Base-by-base conservation (phyloP, 163 green algal genomes). In the Scenedesmus sp. region DNA sequence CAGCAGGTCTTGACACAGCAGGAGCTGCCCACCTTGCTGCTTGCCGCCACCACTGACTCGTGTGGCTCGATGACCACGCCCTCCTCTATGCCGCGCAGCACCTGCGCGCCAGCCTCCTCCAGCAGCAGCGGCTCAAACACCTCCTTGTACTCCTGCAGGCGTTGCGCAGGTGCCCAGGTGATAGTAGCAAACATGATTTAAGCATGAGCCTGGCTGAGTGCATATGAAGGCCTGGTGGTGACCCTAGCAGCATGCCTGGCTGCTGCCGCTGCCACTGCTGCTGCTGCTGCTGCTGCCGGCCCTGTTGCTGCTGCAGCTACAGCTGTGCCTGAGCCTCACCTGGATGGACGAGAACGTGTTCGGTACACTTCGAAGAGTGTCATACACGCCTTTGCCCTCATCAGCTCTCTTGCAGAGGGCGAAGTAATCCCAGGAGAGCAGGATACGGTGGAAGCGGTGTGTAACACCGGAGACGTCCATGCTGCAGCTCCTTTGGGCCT, bases 371-470 rank as follows among this genome's bases (percentile, higher is more conserved):
- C 81, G 88, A 46, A 98, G 94, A 52, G 94, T 88, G 0, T 96
- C 91, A 10, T 96, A 95, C 1, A 95, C 93, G 5, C 94, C 94
- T 15, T 91, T 89, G 10, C 94, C 94, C 7, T 94, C 84, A 0
- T 95, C 91, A 2, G 92, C 56, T 59, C 93, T 92, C 3, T 93
- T 73, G 52, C 93, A 95, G 23, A 99, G 87, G 1, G 97, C 93
- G 86, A 96, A 98, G 90, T 98, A 99, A 92, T 98, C 96, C 97
- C 97, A 99, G 7, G 94, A 93, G 57, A 98, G 93, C 52, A 99
- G 20, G 18, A 96, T 96, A 18, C 95, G 95, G 73, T 97, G 94
- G 85, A 98, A 93, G 82, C 93, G 64, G 4, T 93, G 70, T 5
- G 91, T 93, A 1, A 94, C 92, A 0, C 81, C 94, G 15, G 92